Evolutionary conservation across 2,329 filamentous ascomycete genomes (phyloP).

Genomic region (Tolypocladium inflatum): DNA sequence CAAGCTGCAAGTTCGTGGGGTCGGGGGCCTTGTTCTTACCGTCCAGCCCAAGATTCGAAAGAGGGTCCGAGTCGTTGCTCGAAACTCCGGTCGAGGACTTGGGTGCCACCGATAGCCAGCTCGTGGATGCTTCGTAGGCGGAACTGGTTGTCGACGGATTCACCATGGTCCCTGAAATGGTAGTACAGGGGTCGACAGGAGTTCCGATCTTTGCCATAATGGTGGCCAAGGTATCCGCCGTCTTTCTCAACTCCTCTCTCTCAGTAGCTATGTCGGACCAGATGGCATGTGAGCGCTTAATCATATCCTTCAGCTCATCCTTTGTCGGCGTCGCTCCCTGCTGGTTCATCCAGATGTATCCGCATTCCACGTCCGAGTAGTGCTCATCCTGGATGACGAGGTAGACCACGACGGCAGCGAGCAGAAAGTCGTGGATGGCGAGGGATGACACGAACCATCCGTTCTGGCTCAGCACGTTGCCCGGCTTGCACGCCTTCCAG

Average conservation of each 20-base stretch:
- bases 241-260: constrained; percentile 33
- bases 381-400: constrained; percentile 35
- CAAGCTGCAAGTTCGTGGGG: not conserved
- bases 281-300: constrained; percentile 32
- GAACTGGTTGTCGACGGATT: not conserved
- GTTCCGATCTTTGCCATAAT: constrained; percentile 34
- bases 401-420: constrained; percentile 52
- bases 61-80: not conserved
- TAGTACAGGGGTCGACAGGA: constrained; percentile 4
- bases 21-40: not conserved
- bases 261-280: constrained; percentile 31
- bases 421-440: constrained; percentile 50
- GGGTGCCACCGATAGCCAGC: not conserved
- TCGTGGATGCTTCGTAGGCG: not conserved
- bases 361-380: constrained; percentile 25
- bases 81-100: not conserved
- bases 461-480: constrained; percentile 40
- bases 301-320: constrained; percentile 27
- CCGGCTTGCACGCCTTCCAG: constrained; percentile 39
- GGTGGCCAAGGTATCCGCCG: constrained; percentile 32
- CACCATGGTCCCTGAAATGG: not conserved
- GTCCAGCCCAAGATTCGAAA: not conserved
- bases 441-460: constrained; percentile 50
- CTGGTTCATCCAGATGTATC: constrained; percentile 23
- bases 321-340: constrained; percentile 23